These are phyloP conservation scores for Cladosporium sphaerospermum DNA, from an alignment of 2,329 filamentous ascomycete genomes.

Conservation along the genomic window DNA sequence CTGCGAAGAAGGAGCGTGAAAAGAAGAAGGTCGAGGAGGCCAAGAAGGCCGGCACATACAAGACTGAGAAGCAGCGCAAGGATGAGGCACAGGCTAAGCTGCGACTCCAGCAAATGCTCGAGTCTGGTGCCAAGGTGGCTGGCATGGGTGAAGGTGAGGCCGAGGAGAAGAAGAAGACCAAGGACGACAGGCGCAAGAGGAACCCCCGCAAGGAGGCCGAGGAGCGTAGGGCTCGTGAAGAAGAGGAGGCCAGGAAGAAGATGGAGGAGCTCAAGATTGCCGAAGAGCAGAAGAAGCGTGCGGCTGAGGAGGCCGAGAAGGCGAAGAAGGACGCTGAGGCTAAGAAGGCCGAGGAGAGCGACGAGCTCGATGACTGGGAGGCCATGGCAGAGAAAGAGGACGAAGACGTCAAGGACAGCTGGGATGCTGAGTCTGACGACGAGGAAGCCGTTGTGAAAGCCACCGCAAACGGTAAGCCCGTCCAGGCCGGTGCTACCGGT, in stretches of 20 bases:
- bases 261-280: slow-evolving; percentile 46
- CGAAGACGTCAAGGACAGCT: slow-evolving; percentile 84
- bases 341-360: slow-evolving; percentile 54
- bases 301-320: slow-evolving; percentile 69
- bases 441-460: slow-evolving; percentile 44
- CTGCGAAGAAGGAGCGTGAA: slow-evolving; percentile 76
- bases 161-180: slow-evolving; percentile 73
- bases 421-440: slow-evolving; percentile 80
- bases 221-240: slow-evolving; percentile 41
- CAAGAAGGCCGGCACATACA: slow-evolving; percentile 80
- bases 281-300: slow-evolving; percentile 67
- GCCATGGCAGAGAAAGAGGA: slow-evolving; percentile 67
- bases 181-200: slow-evolving; percentile 72
- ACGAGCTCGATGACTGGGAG: slow-evolving; percentile 77
- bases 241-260: slow-evolving; percentile 52
- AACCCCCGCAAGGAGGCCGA: slow-evolving; percentile 57
- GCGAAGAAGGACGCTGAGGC: slow-evolving; percentile 63
- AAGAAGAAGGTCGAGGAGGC: slow-evolving; percentile 81
- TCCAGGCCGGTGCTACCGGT: slow-evolving; percentile 21
- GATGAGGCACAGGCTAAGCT: slow-evolving; percentile 72
- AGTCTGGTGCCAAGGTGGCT: slow-evolving; percentile 58
- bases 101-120: slow-evolving; percentile 80
- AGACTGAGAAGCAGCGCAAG: slow-evolving; percentile 80
- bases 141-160: slow-evolving; percentile 53
- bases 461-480: slow-evolving; percentile 31